Conservation (phyloP, 2,329 filamentous ascomycete species). For the Byssochlamys sp. region DNA sequence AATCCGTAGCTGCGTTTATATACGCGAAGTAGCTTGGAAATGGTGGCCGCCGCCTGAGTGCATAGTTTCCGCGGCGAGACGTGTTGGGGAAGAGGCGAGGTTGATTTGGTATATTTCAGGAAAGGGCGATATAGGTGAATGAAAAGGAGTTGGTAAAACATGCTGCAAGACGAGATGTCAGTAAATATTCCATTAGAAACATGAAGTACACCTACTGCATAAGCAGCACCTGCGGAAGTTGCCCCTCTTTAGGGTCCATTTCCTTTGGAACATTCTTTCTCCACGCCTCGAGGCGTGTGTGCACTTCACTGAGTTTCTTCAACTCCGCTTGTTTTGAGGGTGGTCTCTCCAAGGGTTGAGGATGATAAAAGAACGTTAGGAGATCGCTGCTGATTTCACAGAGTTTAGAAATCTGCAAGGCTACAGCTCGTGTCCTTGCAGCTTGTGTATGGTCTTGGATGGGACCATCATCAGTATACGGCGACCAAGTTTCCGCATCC, state of each 20-base stretch:
- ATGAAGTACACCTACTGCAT: conserved; percentile 62
- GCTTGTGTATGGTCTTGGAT: conserved; percentile 65
- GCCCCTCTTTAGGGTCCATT: conserved; percentile 79
- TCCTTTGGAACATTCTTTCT: conserved; percentile 72
- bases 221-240: conserved; percentile 69
- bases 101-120: conserved; percentile 72
- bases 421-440: conserved; percentile 69
- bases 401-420: conserved; percentile 69
- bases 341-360: conserved; percentile 50
- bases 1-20: conserved; percentile 89
- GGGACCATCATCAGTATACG: conserved; percentile 76
- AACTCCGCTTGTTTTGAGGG: conserved; percentile 72
- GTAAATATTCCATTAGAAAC: conserved; percentile 13
- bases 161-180: conserved; percentile 46
- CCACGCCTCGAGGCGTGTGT: conserved; percentile 84
- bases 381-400: conserved; percentile 92
- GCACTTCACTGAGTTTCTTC: conserved; percentile 85
- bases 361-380: conserved; percentile 83
- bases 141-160: conserved; percentile 94
- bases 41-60: conserved; percentile 75
- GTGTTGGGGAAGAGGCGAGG: conserved; percentile 73
- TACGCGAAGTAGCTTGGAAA: conserved; percentile 85
- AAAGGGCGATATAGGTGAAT: conserved; percentile 95
- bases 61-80: conserved; percentile 86
- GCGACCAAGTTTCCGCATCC: conserved; percentile 75